These are phyloP conservation scores for Berberis thunbergii DNA, from an alignment of 164 flowering plant species.

Conservation along the genomic window DNA sequence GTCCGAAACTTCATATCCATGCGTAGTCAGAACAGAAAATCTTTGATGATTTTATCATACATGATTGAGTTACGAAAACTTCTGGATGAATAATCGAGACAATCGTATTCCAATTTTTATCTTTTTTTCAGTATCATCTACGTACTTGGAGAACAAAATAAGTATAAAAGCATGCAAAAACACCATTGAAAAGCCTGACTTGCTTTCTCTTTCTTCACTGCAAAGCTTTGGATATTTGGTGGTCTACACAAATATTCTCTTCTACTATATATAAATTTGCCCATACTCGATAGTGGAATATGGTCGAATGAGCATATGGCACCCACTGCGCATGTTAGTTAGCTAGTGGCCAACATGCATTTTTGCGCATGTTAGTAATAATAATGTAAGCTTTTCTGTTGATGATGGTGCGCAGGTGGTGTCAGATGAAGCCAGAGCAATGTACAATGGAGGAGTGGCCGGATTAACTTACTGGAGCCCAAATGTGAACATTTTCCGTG, in stretches of 20 bases:
- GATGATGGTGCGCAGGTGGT: slow-evolving; percentile 47
- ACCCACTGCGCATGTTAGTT: neutral
- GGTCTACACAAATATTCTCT: neutral
- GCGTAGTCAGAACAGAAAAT: no score
- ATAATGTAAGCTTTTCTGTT: neutral
- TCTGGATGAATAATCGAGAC: no score
- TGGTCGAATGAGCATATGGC: neutral
- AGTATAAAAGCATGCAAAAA: no score
- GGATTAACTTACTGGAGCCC: slow-evolving; percentile 96
- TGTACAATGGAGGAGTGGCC: slow-evolving; percentile 77
- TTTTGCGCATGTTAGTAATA: neutral
- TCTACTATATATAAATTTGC: neutral
- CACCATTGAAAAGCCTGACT: neutral
- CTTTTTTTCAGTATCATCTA: no score
- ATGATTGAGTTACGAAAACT: no score
- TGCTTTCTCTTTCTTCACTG: slow-evolving; percentile 3
- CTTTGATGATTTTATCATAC: no score
- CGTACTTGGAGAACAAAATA: no score
- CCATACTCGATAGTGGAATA: neutral
- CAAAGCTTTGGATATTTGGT: neutral
- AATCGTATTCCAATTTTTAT: no score
- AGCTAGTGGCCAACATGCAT: neutral
- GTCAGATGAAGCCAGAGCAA: slow-evolving; percentile 86
- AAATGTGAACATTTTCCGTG: slow-evolving; percentile 76
- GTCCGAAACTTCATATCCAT: no score